Evolutionary conservation across 345 rosid species (phyloP).

Genomic region (Gossypium sturtianum): DNA sequence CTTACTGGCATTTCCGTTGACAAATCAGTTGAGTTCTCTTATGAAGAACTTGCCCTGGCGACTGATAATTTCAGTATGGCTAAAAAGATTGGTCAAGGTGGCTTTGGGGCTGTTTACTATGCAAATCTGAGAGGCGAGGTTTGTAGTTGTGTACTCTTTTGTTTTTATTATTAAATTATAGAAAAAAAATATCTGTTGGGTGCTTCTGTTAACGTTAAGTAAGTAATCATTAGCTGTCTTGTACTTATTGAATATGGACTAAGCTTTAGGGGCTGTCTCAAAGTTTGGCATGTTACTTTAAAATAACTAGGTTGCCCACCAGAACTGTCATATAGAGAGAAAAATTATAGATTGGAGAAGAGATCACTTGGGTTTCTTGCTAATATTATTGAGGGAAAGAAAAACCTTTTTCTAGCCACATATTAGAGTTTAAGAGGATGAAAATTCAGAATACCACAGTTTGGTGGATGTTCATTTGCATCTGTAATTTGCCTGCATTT

Average conservation of each 20-base stretch:
- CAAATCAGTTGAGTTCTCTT: conserved; percentile 79
- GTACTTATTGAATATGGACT: conserved; percentile 4
- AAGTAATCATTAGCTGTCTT: neutral
- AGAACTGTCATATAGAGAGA: neutral
- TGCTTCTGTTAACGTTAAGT: neutral
- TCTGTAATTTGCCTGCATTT: neutral
- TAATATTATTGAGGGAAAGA: neutral
- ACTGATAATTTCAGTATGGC: conserved; percentile 80
- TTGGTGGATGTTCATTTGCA: neutral
- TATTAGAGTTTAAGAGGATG: conserved; percentile 7
- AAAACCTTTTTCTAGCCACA: neutral
- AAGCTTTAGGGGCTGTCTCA: neutral
- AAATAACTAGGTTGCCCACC: neutral
- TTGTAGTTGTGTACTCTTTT: neutral
- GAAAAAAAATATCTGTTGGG: neutral
- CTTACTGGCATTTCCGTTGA: conserved; percentile 67
- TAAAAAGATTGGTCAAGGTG: conserved; percentile 87
- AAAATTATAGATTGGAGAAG: neutral
- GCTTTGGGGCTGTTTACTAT: conserved; percentile 86
- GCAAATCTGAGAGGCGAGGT: conserved; percentile 97
- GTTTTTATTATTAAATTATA: conserved; percentile 2
- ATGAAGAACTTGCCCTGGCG: conserved; percentile 87
- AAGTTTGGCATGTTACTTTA: neutral
- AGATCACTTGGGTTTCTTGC: neutral
- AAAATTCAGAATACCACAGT: neutral